Evolutionary conservation across 768 basidiomycete genomes (phyloP).

Genomic region (Rhodosporidiobolus sp.): DNA sequence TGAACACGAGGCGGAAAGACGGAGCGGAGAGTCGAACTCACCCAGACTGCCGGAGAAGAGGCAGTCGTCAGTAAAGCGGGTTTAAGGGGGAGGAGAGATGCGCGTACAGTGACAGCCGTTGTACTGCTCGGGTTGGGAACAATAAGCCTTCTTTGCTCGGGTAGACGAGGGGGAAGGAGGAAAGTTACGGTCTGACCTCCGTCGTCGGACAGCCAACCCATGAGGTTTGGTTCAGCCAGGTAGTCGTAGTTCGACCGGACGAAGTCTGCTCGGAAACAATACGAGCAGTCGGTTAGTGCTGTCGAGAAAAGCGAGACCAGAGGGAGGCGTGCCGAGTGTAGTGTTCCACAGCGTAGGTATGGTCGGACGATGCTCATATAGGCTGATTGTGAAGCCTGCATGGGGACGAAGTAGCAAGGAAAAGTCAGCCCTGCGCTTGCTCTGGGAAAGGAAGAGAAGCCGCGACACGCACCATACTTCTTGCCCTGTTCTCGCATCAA

Average conservation of each 20-base stretch:
- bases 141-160: too few species aligned
- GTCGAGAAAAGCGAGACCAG: neutral
- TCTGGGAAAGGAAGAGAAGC: neutral
- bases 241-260: constrained; percentile 61
- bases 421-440: neutral
- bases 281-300: constrained; percentile 47
- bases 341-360: constrained; percentile 74
- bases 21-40: neutral
- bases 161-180: neutral
- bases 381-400: constrained; percentile 54
- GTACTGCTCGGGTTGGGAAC: neutral
- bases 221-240: constrained; percentile 62
- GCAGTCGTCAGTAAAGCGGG: constrained; percentile 60
- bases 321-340: constrained; percentile 59
- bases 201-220: constrained; percentile 70
- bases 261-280: constrained; percentile 58
- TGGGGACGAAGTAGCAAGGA: neutral
- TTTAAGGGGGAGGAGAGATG: neutral
- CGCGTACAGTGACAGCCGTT: neutral
- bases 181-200: constrained; percentile 55
- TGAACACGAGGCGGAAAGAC: neutral
- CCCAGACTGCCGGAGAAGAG: neutral
- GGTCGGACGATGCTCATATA: constrained; percentile 73
- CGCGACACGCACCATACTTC: constrained; percentile 58
- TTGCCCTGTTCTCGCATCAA: constrained; percentile 76